Evolutionary conservation across 2,329 filamentous ascomycete species (phyloP).

Genomic region (Fusarium sp.): DNA sequence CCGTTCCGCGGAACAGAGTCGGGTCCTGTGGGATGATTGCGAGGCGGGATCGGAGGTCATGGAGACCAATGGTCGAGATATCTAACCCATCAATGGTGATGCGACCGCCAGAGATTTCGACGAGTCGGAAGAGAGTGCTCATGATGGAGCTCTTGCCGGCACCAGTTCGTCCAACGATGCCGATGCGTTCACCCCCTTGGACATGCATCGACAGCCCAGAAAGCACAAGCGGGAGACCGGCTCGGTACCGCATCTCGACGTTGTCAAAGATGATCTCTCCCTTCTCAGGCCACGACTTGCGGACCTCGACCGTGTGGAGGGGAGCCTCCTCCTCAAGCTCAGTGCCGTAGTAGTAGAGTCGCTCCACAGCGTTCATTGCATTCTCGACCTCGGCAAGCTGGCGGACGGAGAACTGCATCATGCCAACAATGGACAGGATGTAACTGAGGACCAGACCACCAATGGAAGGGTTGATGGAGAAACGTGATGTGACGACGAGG

Average conservation of each 20-base stretch:
- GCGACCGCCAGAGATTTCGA: conserved; percentile 74
- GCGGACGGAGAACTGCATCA: conserved; percentile 95
- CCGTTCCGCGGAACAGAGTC: conserved; percentile 85
- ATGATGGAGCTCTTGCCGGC: conserved; percentile 90
- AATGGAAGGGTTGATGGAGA: conserved; percentile 87
- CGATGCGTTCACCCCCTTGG: conserved; percentile 82
- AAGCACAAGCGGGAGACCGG: conserved; percentile 80
- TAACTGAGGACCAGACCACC: conserved; percentile 92
- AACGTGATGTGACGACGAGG: conserved; percentile 91
- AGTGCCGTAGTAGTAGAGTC: conserved; percentile 90
- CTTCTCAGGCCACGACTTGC: conserved; percentile 85
- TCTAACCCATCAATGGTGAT: conserved; percentile 78
- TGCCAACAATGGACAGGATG: conserved; percentile 92
- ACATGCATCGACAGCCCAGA: conserved; percentile 81
- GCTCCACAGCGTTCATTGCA: conserved; percentile 97
- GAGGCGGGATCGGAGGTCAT: conserved; percentile 82
- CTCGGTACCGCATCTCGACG: conserved; percentile 85
- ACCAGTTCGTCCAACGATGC: conserved; percentile 85
- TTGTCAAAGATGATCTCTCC: conserved; percentile 85
- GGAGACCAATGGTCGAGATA: conserved; percentile 81
- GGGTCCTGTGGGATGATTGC: conserved; percentile 90
- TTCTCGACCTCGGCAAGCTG: conserved; percentile 97
- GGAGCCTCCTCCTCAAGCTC: conserved; percentile 92
- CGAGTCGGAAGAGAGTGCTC: conserved; percentile 84
- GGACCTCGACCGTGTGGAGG: conserved; percentile 81